Conservation (phyloP, 768 basidiomycete species). For the Amanita fuliginea region DNA sequence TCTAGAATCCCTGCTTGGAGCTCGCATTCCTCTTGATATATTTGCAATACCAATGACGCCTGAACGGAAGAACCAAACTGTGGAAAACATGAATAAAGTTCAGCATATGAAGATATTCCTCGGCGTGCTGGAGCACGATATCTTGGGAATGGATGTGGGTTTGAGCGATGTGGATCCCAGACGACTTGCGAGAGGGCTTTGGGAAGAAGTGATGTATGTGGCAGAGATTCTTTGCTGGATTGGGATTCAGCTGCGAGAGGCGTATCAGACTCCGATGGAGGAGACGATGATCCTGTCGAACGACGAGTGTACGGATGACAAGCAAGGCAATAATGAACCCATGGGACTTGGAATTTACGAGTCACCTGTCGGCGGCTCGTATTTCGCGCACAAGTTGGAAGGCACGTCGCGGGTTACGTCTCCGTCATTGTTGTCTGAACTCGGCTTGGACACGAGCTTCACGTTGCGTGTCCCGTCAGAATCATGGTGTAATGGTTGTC, state of each 20-base stretch:
- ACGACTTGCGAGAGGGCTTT: constrained; percentile 49
- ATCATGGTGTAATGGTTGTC: not conserved
- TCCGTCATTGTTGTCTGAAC: constrained; percentile 3
- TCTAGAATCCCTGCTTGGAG: constrained; percentile 47
- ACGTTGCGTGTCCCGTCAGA: not conserved
- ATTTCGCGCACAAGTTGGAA: not conserved
- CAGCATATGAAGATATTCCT: constrained; percentile 68
- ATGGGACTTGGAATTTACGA: constrained; percentile 5
- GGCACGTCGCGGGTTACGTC: not conserved
- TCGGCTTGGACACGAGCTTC: constrained; percentile 2
- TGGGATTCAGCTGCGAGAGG: constrained; percentile 31
- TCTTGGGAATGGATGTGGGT: constrained; percentile 50
- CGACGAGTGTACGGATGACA: not conserved
- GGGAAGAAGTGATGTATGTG: constrained; percentile 57
- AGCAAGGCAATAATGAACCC: not conserved
- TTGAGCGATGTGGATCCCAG: constrained; percentile 56
- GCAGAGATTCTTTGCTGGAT: constrained; percentile 65
- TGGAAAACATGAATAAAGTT: constrained; percentile 26
- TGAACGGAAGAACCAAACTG: constrained; percentile 5
- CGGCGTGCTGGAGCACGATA: constrained; percentile 59
- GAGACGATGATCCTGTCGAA: not conserved
- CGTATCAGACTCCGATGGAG: constrained; percentile 6
- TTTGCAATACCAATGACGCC: constrained; percentile 10
- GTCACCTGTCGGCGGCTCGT: not conserved
- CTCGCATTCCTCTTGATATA: constrained; percentile 37